These are phyloP conservation scores for Dentipellis sp. DNA, from an alignment of 768 basidiomycete species.

Conservation along the genomic window DNA sequence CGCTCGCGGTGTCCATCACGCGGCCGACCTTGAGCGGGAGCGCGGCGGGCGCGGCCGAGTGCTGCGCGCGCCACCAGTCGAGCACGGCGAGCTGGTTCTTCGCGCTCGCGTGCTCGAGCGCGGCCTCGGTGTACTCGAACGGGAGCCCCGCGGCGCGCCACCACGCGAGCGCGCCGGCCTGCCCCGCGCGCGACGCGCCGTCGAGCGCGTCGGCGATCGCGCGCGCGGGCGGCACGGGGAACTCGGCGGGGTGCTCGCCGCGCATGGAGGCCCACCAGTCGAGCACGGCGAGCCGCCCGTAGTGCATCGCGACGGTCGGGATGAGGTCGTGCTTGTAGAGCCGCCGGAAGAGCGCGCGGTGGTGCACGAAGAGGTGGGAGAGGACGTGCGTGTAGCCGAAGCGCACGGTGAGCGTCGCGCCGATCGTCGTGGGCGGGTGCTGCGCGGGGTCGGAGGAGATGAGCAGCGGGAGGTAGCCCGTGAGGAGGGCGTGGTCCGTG, in stretches of 20 bases:
- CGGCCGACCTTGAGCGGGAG: constrained; percentile 74
- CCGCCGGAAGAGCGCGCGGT: constrained; percentile 54
- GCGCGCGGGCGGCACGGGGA: constrained; percentile 43
- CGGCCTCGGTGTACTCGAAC: constrained; percentile 70
- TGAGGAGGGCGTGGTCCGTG: constrained; percentile 67
- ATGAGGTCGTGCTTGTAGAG: constrained; percentile 61
- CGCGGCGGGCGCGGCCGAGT: constrained; percentile 15
- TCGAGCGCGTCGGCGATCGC: constrained; percentile 67
- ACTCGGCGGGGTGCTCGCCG: constrained; percentile 49
- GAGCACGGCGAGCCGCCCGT: constrained; percentile 65
- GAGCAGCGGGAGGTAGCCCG: constrained; percentile 50
- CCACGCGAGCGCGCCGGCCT: constrained; percentile 71
- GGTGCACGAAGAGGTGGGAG: constrained; percentile 58
- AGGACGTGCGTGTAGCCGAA: constrained; percentile 74
- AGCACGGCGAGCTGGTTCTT: constrained; percentile 70
- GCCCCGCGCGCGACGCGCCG: constrained; percentile 69
- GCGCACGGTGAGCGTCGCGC: constrained; percentile 56
- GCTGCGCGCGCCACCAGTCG: constrained; percentile 74
- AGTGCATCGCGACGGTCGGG: constrained; percentile 67
- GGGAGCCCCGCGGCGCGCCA: constrained; percentile 60
- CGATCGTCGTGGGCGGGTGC: constrained; percentile 58
- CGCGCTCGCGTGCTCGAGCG: constrained; percentile 71
- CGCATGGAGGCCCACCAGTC: constrained; percentile 74
- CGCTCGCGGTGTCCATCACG: constrained; percentile 80
- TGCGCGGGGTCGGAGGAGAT: constrained; percentile 46